phyloP scores from a whole-genome alignment of 2,329 filamentous ascomycete species.

The Alternaria panax region DNA sequence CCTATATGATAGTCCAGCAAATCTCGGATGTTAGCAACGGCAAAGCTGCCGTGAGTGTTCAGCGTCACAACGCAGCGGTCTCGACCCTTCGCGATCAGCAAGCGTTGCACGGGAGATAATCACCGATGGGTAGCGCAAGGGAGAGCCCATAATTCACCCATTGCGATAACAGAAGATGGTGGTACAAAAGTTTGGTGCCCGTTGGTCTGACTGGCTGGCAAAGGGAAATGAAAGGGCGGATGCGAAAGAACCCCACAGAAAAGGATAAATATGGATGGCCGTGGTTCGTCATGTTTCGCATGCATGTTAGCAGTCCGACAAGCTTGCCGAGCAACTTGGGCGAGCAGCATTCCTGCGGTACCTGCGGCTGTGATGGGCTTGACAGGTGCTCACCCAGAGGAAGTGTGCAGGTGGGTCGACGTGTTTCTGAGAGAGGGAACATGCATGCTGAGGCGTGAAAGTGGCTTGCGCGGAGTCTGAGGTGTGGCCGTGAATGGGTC shows the following conservation, averaged over 20 bases:
- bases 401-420: not conserved
- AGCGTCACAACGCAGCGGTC: slow-evolving; percentile 1
- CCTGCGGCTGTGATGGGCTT: not conserved
- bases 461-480: slow-evolving; percentile 8
- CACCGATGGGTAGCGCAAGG: slow-evolving; percentile 7
- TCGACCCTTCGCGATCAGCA: slow-evolving; percentile 14
- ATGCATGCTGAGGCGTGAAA: slow-evolving; percentile 2
- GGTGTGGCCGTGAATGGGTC: slow-evolving; percentile 4
- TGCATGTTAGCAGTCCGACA: slow-evolving; percentile 1
- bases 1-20: not conserved
- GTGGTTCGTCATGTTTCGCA: slow-evolving; percentile 15
- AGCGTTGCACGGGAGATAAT: slow-evolving; percentile 5
- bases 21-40: slow-evolving; percentile 5
- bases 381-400: not conserved
- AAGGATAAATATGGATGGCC: slow-evolving; percentile 4
- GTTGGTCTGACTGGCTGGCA: slow-evolving; percentile 3
- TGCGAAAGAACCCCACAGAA: slow-evolving; percentile 13
- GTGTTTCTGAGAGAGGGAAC: not conserved
- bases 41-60: not conserved
- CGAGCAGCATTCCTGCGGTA: not conserved
- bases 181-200: not conserved
- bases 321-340: not conserved
- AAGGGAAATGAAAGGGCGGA: slow-evolving; percentile 18
- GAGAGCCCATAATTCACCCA: slow-evolving; percentile 1
- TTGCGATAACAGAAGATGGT: not conserved